Conservation (phyloP, 2,329 filamentous ascomycete genomes). For the Claviceps citrina region DNA sequence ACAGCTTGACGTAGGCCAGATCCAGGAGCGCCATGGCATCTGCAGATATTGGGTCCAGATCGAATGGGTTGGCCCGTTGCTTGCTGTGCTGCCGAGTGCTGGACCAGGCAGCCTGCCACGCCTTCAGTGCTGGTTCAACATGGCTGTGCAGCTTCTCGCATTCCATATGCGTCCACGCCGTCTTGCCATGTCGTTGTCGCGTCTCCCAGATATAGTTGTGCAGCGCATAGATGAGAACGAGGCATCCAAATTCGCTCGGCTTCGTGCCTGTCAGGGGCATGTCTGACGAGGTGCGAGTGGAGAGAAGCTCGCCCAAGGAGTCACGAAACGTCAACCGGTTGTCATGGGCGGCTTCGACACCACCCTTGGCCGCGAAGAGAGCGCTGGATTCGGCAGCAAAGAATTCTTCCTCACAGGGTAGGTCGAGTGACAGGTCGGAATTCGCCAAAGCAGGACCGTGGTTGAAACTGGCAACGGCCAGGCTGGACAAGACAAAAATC, state of each 20-base stretch:
- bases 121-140: conserved; percentile 82
- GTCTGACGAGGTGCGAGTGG: conserved; percentile 28
- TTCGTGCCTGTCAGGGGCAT: conserved; percentile 47
- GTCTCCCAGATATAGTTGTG: conserved; percentile 99
- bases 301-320: conserved; percentile 65
- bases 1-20: conserved; percentile 79
- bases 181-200: conserved; percentile 72
- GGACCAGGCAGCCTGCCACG: conserved; percentile 88
- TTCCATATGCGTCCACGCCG: conserved; percentile 80
- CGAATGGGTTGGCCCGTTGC: conserved; percentile 72
- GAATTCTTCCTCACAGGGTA: conserved; percentile 86
- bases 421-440: conserved; percentile 75
- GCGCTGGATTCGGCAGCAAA: conserved; percentile 72
- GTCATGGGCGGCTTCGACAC: conserved; percentile 50
- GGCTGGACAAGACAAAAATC: conserved; percentile 80
- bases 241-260: conserved; percentile 82
- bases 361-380: conserved; percentile 67
- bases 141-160: conserved; percentile 92
- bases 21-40: conserved; percentile 86
- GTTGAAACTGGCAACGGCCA: conserved; percentile 85
- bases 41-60: conserved; percentile 66
- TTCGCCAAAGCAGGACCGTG: conserved; percentile 83
- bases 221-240: conserved; percentile 81
- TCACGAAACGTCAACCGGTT: conserved; percentile 66
- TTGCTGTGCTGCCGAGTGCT: conserved; percentile 72